A percentile compares a stretch with the other conserved stretches of the same genome.
Evolutionary conservation across 495 filamentous ascomycete genomes (phyloP).

Genomic region (Penicillium salamii): DNA sequence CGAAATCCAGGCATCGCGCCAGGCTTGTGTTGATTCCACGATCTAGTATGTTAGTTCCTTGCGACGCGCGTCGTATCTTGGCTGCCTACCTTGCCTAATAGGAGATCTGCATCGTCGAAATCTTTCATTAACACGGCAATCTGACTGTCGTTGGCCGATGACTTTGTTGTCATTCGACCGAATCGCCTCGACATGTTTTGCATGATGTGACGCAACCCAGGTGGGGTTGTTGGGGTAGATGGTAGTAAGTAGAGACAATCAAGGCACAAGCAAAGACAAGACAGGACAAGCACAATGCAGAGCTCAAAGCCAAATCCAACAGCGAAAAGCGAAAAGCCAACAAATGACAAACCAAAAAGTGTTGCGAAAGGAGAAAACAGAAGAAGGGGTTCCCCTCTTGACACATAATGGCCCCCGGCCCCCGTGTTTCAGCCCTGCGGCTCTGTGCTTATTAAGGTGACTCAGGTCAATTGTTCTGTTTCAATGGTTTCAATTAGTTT

Average conservation of each 20-base stretch:
- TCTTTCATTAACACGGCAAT: constrained; percentile 75
- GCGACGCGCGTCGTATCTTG: constrained; percentile 5
- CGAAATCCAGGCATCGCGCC: constrained; percentile 81
- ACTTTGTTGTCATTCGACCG: constrained; percentile 61
- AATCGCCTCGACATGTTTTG: constrained; percentile 76
- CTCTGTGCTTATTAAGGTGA: constrained; percentile 9
- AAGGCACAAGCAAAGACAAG: no score
- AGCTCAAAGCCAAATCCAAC: no score
- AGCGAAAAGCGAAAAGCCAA: no score
- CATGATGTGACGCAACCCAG: no score
- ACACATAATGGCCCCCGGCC: constrained; percentile 9
- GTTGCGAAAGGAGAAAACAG: constrained; percentile 4
- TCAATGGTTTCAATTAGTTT: no score
- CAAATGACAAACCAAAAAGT: background rate
- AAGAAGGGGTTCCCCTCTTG: constrained; percentile 1
- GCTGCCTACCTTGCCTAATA: constrained; percentile 63
- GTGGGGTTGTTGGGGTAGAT: no score
- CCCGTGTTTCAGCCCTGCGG: constrained; percentile 26
- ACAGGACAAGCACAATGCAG: no score
- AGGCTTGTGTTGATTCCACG: constrained; percentile 74
- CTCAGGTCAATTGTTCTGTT: no score
- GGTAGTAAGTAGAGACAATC: no score
- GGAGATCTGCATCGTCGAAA: constrained; percentile 79
- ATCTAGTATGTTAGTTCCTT: constrained; percentile 51
- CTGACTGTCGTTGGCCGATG: constrained; percentile 73